A percentile compares a stretch with the other conserved stretches of the same genome.
These are phyloP conservation scores for Microdochium bolleyi DNA, from an alignment of 2,329 filamentous ascomycete genomes.

Conservation along the genomic window DNA sequence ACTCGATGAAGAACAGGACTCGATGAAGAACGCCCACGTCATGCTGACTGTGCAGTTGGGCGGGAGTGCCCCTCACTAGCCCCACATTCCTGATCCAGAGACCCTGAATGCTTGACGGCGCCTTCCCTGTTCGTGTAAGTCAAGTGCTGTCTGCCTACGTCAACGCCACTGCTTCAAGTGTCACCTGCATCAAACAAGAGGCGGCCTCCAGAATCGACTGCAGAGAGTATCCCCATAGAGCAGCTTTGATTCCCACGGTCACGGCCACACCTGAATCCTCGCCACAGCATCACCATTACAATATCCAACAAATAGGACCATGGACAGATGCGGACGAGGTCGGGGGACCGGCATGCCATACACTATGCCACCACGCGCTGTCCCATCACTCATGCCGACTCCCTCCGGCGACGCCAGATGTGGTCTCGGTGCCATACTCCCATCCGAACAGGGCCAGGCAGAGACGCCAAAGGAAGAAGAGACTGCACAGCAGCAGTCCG, in stretches of 20 bases:
- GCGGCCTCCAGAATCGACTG: not conserved
- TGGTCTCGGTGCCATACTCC: not conserved
- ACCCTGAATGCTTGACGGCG: not conserved
- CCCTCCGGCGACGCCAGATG: not conserved
- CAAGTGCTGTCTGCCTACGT: not conserved
- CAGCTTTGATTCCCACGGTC: not conserved
- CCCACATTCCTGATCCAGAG: not conserved
- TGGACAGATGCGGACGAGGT: not conserved
- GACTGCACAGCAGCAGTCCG: constrained; percentile 1
- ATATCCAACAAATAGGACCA: no score
- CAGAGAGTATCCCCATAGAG: not conserved
- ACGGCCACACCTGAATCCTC: no score
- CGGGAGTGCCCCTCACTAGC: not conserved
- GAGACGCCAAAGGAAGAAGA: not conserved
- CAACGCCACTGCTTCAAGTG: not conserved
- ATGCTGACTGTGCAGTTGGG: not conserved
- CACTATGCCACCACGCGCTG: not conserved
- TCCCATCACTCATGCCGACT: not conserved
- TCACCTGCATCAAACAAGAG: not conserved
- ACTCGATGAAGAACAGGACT: no score
- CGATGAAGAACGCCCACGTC: not conserved
- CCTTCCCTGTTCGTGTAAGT: not conserved
- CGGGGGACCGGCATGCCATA: not conserved
- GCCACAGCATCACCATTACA: no score
- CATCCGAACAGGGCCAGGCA: not conserved